Percentiles rank a stretch among this genome's conserved stretches.
These are phyloP conservation scores for Globisporangium perplexum DNA, from an alignment of 352 stramenopile genomes.

Conservation along the genomic window DNA sequence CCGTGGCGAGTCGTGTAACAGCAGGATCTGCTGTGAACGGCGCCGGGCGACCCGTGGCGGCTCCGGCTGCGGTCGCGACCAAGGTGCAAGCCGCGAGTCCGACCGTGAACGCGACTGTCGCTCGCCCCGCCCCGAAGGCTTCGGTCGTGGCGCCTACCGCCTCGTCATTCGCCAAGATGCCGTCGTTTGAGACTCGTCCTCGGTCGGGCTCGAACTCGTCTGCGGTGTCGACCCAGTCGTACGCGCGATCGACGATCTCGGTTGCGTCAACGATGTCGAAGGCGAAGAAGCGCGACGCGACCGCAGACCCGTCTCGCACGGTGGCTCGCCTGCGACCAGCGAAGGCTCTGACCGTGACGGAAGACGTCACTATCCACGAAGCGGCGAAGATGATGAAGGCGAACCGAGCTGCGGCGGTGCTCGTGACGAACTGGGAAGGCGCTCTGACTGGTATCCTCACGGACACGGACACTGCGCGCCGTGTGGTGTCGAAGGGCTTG, in stretches of 20 bases:
- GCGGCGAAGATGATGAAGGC: constrained; percentile 89
- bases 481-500: constrained; percentile 72
- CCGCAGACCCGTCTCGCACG: constrained; percentile 54
- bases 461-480: constrained; percentile 84
- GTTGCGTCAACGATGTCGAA: constrained; percentile 76
- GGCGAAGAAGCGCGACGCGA: constrained; percentile 40
- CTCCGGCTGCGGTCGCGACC: constrained; percentile 5
- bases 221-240: constrained; percentile 69
- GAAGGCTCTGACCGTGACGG: constrained; percentile 85
- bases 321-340: constrained; percentile 74
- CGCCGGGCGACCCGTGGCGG: not conserved
- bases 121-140: constrained; percentile 7
- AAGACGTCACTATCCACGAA: constrained; percentile 79
- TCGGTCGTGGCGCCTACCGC: constrained; percentile 6
- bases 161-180: constrained; percentile 11
- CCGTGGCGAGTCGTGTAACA: constrained; percentile 1
- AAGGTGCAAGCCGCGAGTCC: not conserved
- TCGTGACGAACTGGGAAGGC: constrained; percentile 87
- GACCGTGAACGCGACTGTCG: not conserved
- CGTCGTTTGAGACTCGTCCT: constrained; percentile 27
- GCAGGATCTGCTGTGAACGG: constrained; percentile 9
- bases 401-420: constrained; percentile 88
- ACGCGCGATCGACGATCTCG: constrained; percentile 70
- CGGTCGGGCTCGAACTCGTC: constrained; percentile 73
- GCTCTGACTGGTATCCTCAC: constrained; percentile 93